Conservation (phyloP, 352 stramenopile species). For the Thraustochytrium sp. region DNA sequence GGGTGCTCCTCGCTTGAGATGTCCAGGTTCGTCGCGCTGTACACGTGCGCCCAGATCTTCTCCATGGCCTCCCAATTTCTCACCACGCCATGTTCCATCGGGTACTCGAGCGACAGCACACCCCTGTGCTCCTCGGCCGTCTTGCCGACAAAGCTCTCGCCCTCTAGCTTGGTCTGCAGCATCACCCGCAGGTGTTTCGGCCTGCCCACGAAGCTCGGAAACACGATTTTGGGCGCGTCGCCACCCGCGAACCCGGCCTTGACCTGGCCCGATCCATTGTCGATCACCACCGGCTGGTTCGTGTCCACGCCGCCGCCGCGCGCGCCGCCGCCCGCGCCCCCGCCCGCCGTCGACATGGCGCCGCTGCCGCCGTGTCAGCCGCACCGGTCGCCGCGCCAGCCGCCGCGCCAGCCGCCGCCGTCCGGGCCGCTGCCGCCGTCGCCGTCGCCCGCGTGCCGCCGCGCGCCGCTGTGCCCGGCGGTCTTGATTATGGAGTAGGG, state of each 20-base stretch:
- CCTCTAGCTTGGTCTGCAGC: conserved; percentile 80
- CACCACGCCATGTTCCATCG: conserved; percentile 83
- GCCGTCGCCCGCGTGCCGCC: too few species aligned
- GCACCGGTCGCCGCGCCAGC: too few species aligned
- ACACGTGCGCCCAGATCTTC: conserved; percentile 56
- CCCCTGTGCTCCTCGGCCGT: conserved; percentile 58
- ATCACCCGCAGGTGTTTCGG: conserved; percentile 91
- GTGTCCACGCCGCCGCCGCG: neutral
- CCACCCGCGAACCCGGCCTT: conserved; percentile 93
- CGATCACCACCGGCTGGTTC: conserved; percentile 60
- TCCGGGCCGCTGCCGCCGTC: too few species aligned
- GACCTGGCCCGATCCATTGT: conserved; percentile 88
- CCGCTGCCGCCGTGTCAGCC: too few species aligned
- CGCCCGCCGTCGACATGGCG: neutral
- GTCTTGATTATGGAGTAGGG: neutral
- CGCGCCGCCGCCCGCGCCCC: neutral
- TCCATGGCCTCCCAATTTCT: conserved; percentile 87
- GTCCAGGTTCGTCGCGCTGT: conserved; percentile 50
- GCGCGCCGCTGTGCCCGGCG: neutral
- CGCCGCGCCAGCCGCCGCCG: too few species aligned
- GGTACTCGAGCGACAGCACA: conserved; percentile 71
- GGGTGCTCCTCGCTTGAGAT: conserved; percentile 77
- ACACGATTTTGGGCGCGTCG: conserved; percentile 82
- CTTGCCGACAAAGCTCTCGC: conserved; percentile 77
- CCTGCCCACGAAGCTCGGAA: conserved; percentile 82